Evolutionary conservation across 495 filamentous ascomycete genomes (phyloP).

Genomic region (Xylaria acuta): DNA sequence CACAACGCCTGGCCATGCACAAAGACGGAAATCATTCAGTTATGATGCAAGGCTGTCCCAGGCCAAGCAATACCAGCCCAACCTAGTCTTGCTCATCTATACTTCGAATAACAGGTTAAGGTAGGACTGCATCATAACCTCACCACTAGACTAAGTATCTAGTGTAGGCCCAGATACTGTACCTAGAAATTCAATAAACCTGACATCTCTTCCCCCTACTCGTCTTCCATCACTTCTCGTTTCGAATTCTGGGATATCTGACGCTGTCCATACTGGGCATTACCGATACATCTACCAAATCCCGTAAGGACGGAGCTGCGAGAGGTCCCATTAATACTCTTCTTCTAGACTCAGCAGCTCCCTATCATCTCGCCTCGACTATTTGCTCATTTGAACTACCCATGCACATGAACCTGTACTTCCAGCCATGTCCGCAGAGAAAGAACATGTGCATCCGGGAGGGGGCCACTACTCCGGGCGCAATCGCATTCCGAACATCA

Average conservation of each 20-base stretch:
- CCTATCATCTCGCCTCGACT: neutral
- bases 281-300: neutral
- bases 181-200: slow-evolving; percentile 18
- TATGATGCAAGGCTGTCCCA: slow-evolving; percentile 21
- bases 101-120: neutral
- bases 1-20: neutral
- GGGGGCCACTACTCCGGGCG: slow-evolving; percentile 65
- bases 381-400: neutral
- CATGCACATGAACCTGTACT: neutral
- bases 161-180: slow-evolving; percentile 14
- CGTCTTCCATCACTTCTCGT: neutral
- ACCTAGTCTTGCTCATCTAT: neutral
- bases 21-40: slow-evolving; percentile 10
- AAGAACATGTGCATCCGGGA: slow-evolving; percentile 33
- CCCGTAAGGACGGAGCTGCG: slow-evolving; percentile 11
- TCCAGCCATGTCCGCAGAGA: slow-evolving; percentile 37
- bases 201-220: neutral
- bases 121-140: slow-evolving; percentile 19
- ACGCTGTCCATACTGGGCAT: neutral
- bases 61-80: slow-evolving; percentile 2
- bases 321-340: neutral
- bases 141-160: neutral
- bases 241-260: neutral
- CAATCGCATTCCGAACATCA: slow-evolving; percentile 86
- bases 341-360: neutral